A percentile compares a stretch with the other conserved stretches of the same genome.
phyloP scores from a whole-genome alignment of 371 early-diverging fungal species.

The Mortierella sp. region DNA sequence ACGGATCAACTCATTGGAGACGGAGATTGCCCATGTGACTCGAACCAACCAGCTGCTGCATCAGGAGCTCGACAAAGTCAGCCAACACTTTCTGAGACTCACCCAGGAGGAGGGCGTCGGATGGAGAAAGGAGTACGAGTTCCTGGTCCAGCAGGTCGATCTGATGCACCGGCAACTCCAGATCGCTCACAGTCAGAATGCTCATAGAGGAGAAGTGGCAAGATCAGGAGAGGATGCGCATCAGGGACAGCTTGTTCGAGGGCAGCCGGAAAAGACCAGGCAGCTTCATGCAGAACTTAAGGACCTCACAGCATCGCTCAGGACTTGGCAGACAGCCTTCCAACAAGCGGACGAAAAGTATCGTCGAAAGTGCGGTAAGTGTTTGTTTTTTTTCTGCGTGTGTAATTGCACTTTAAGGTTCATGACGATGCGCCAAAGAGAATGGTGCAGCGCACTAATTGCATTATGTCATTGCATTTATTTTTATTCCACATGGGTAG shows the following conservation, averaged over 20 bases:
- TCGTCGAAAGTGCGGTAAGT: constrained; percentile 51
- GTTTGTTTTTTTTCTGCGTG: background rate
- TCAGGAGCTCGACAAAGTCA: constrained; percentile 49
- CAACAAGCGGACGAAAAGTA: constrained; percentile 45
- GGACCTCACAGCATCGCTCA: constrained; percentile 42
- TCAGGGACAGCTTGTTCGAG: background rate
- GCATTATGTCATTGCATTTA: constrained; percentile 5
- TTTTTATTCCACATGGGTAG: constrained; percentile 7
- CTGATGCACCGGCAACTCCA: constrained; percentile 53
- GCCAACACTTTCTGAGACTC: constrained; percentile 23
- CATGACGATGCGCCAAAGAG: background rate
- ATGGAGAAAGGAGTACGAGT: constrained; percentile 45
- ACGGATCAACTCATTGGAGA: constrained; percentile 40
- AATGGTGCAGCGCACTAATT: background rate
- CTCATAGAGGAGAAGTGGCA: background rate
- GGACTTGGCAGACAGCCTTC: constrained; percentile 44
- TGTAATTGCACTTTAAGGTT: background rate
- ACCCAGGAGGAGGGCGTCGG: constrained; percentile 34
- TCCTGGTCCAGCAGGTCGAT: constrained; percentile 54
- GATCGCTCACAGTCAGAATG: constrained; percentile 20
- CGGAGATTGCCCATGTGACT: constrained; percentile 25
- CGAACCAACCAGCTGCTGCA: constrained; percentile 40
- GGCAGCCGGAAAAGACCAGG: constrained; percentile 25
- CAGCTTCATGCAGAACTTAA: constrained; percentile 45
- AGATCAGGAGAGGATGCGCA: background rate